Percentiles rank a stretch among this genome's conserved stretches.
Conservation (phyloP, 164 flowering plant species). For the Vitis riparia region DNA sequence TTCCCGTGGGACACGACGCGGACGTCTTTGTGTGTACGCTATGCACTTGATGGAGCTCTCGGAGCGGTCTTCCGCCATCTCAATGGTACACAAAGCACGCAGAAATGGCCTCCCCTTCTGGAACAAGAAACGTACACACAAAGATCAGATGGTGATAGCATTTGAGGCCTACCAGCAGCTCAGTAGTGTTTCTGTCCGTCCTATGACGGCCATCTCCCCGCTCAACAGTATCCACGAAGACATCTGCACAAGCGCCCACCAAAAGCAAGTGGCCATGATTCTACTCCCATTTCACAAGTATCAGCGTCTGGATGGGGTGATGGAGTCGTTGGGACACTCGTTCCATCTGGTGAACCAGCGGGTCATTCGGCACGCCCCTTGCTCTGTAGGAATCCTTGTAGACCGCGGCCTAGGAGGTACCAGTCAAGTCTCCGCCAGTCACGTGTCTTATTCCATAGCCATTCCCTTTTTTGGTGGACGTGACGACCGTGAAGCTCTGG, state of each 20-base stretch:
- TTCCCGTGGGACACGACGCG: constrained; percentile 39
- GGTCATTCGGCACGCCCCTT: constrained; percentile 34
- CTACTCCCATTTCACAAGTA: constrained; percentile 50
- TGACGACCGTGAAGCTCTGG: constrained; percentile 45
- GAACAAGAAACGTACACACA: constrained; percentile 33
- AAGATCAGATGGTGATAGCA: constrained; percentile 40
- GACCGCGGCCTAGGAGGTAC: constrained; percentile 51
- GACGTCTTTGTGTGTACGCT: constrained; percentile 40
- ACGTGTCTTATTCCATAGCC: constrained; percentile 23
- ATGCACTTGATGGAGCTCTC: constrained; percentile 66
- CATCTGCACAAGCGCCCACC: constrained; percentile 42
- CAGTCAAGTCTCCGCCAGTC: constrained; percentile 39
- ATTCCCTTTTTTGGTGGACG: constrained; percentile 41
- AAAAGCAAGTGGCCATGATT: constrained; percentile 39
- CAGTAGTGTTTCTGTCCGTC: constrained; percentile 43
- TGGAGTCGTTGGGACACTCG: constrained; percentile 32
- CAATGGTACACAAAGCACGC: constrained; percentile 54
- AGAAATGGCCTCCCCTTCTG: constrained; percentile 55
- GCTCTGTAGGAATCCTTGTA: constrained; percentile 45
- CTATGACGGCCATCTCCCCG: constrained; percentile 55
- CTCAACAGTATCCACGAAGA: constrained; percentile 42
- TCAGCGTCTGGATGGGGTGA: constrained; percentile 37
- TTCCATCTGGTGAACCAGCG: constrained; percentile 29
- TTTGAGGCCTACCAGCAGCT: constrained; percentile 49
- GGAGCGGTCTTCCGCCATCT: constrained; percentile 54